Conservation (phyloP, 2,329 filamentous ascomycete species). For the Spiromastix sp. region DNA sequence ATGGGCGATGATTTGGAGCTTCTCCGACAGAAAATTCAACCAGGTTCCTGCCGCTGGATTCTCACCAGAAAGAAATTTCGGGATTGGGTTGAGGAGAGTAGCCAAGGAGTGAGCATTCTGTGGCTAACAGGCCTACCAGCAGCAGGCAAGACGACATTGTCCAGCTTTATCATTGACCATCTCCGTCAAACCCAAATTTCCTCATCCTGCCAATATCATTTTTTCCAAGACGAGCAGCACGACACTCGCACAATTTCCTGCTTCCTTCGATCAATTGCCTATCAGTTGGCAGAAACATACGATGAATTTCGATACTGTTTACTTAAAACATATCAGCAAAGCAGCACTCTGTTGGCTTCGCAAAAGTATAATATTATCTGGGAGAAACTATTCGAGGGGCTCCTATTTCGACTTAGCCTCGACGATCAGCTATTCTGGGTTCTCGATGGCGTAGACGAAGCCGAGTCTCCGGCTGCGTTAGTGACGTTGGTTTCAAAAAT, state of each 20-base stretch:
- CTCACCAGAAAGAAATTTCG: conserved; percentile 4
- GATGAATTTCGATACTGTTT: conserved; percentile 5
- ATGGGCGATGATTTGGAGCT: conserved; percentile 9
- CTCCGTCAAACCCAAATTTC: background rate
- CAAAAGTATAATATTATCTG: conserved; percentile 9
- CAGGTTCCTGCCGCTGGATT: conserved; percentile 16
- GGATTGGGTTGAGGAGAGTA: conserved; percentile 3
- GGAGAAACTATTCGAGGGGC: conserved; percentile 10
- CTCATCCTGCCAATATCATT: conserved; percentile 7
- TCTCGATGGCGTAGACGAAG: conserved; percentile 15
- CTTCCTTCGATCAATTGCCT: conserved; percentile 12
- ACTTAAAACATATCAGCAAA: conserved; percentile 2
- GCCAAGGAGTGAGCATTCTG: background rate
- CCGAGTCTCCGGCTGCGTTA: conserved; percentile 4
- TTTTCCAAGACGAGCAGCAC: conserved; percentile 9
- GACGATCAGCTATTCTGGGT: conserved; percentile 11
- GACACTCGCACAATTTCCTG: conserved; percentile 7
- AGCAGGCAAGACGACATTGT: conserved; percentile 8
- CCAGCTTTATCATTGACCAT: conserved; percentile 8
- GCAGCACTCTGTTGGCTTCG: conserved; percentile 3
- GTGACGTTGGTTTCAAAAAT: conserved; percentile 4
- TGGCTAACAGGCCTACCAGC: conserved; percentile 9
- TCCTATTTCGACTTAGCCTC: conserved; percentile 8
- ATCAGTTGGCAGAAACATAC: conserved; percentile 7
- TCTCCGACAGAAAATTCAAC: conserved; percentile 6